Evolutionary conservation across 2,329 filamentous ascomycete species (phyloP).

Genomic region (Cladosporium sp.): DNA sequence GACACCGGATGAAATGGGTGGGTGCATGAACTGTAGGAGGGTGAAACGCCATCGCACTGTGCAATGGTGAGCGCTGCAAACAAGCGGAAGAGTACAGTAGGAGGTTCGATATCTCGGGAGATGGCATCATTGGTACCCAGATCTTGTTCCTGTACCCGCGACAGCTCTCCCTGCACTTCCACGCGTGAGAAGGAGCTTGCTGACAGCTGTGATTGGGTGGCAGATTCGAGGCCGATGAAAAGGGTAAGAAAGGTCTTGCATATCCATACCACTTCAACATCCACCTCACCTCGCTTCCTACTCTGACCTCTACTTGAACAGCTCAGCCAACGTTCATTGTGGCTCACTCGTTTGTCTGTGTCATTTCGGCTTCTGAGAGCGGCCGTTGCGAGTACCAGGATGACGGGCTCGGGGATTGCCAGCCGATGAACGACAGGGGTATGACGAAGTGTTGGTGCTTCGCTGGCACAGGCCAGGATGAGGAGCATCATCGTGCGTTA

Average conservation of each 20-base stretch:
- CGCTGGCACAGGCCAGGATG: background rate
- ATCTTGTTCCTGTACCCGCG: background rate
- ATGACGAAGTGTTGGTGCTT: background rate
- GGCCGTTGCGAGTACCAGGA: background rate
- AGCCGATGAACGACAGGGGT: slow-evolving; percentile 7
- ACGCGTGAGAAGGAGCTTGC: background rate
- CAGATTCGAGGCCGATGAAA: background rate
- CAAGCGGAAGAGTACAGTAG: background rate
- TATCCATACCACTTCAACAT: background rate
- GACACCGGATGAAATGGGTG: too few relatives aligned
- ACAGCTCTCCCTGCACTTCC: background rate
- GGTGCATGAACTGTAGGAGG: background rate
- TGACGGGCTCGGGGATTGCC: slow-evolving; percentile 3
- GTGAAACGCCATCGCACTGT: background rate
- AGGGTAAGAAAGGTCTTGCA: too few relatives aligned
- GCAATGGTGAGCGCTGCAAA: background rate
- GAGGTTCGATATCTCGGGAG: background rate
- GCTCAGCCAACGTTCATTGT: background rate
- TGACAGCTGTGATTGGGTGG: slow-evolving; percentile 2
- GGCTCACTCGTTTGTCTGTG: background rate
- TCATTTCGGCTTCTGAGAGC: background rate
- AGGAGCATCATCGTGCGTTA: slow-evolving; percentile 1
- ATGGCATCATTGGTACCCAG: slow-evolving; percentile 1
- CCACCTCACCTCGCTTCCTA: background rate
- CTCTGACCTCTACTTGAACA: background rate